These are phyloP conservation scores for Phyllostachys edulis DNA, from an alignment of 176 grass and related monocot genomes.

Conservation along the genomic window DNA sequence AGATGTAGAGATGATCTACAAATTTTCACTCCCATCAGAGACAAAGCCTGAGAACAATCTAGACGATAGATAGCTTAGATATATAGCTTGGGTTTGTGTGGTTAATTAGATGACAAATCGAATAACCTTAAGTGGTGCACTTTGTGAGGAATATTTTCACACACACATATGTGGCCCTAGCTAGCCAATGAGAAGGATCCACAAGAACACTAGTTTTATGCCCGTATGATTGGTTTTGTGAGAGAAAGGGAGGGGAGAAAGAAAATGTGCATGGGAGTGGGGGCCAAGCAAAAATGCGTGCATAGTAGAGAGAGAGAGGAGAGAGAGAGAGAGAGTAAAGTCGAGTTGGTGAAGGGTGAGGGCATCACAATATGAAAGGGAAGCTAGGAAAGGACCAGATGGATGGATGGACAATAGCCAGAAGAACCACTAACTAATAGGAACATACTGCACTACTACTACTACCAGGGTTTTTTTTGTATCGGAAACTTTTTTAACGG, in stretches of 20 bases:
- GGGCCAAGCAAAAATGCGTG: slow-evolving; percentile 21
- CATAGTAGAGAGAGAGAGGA: neutral
- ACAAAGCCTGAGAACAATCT: slow-evolving; percentile 2
- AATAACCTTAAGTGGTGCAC: slow-evolving; percentile 42
- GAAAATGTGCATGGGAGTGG: slow-evolving; percentile 48
- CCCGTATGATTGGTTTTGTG: slow-evolving; percentile 48
- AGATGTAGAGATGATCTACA: neutral
- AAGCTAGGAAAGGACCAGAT: slow-evolving; percentile 34
- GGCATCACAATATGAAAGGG: slow-evolving; percentile 36
- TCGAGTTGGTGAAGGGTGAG: slow-evolving; percentile 44
- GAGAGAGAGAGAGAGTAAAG: slow-evolving; percentile 24
- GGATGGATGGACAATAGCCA: slow-evolving; percentile 35
- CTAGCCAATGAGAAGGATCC: slow-evolving; percentile 26
- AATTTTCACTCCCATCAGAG: neutral
- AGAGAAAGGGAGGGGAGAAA: neutral
- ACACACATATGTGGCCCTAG: slow-evolving; percentile 22
- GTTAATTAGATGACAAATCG: slow-evolving; percentile 35
- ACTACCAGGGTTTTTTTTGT: too few relatives aligned
- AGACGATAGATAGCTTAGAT: slow-evolving; percentile 27
- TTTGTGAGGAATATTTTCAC: slow-evolving; percentile 36
- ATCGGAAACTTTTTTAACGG: too few relatives aligned
- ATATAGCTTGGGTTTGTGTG: slow-evolving; percentile 22
- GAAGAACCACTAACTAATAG: slow-evolving; percentile 22
- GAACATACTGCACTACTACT: neutral
- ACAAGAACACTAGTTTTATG: slow-evolving; percentile 35